These are phyloP conservation scores for Monascus ruber DNA, from an alignment of 2,329 filamentous ascomycete genomes.

Conservation along the genomic window DNA sequence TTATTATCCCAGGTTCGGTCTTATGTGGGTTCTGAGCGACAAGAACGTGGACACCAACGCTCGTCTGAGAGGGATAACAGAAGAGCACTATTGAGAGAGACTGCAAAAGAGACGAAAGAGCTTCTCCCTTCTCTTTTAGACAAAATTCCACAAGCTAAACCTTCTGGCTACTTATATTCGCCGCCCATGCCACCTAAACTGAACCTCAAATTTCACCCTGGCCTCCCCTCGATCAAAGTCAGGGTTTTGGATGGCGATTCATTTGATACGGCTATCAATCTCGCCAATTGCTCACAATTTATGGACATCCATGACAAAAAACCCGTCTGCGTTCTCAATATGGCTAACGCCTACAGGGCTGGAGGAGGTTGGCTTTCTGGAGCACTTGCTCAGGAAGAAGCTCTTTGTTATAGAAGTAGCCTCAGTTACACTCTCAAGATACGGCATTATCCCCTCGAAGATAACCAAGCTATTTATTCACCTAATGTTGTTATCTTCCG, in stretches of 20 bases:
- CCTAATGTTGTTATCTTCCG: slow-evolving; percentile 51
- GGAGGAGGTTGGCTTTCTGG: slow-evolving; percentile 57
- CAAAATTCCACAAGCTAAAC: slow-evolving; percentile 31
- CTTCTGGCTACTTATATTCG: slow-evolving; percentile 28
- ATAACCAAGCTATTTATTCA: slow-evolving; percentile 46
- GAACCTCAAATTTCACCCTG: slow-evolving; percentile 33
- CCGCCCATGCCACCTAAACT: slow-evolving; percentile 31
- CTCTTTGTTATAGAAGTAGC: slow-evolving; percentile 52
- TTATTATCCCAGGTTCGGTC: neutral
- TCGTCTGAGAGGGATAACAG: slow-evolving; percentile 1
- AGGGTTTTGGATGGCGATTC: slow-evolving; percentile 47
- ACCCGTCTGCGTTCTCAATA: slow-evolving; percentile 52
- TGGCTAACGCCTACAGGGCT: slow-evolving; percentile 46
- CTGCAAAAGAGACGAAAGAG: slow-evolving; percentile 38
- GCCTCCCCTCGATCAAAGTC: slow-evolving; percentile 25
- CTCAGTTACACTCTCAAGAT: slow-evolving; percentile 28
- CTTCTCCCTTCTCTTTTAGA: slow-evolving; percentile 39
- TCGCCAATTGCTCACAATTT: slow-evolving; percentile 14
- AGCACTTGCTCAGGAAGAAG: slow-evolving; percentile 56
- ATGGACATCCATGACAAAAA: slow-evolving; percentile 15
- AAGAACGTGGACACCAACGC: neutral
- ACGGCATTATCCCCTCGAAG: slow-evolving; percentile 43
- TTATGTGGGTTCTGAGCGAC: neutral
- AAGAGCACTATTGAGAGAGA: slow-evolving; percentile 24
- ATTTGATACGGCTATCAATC: slow-evolving; percentile 43